A percentile compares a stretch with the other conserved stretches of the same genome.
Evolutionary conservation across 2,329 filamentous ascomycete species (phyloP).

Genomic region (Aspergillus floridensis): DNA sequence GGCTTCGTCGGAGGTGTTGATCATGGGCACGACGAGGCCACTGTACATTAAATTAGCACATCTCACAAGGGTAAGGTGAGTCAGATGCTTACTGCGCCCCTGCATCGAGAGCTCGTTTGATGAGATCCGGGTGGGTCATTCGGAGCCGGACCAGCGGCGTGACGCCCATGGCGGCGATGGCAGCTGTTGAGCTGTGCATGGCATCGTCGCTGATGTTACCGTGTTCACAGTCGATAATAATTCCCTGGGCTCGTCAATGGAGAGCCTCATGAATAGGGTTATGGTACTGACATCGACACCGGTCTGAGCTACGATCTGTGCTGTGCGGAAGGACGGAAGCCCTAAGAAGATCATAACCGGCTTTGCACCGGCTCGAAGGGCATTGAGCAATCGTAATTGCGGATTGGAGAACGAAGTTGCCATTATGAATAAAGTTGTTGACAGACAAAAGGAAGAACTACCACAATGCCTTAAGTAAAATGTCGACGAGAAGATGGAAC

Average conservation of each 20-base stretch:
- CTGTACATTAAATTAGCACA: neutral
- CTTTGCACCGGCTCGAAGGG: constrained; percentile 13
- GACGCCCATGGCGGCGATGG: constrained; percentile 25
- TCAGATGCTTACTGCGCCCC: constrained; percentile 20
- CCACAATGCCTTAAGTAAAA: too few species aligned
- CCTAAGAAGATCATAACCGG: constrained; percentile 23
- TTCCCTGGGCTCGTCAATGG: constrained; percentile 9
- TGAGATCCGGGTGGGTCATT: constrained; percentile 20
- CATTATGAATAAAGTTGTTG: neutral
- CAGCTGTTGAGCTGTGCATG: constrained; percentile 28
- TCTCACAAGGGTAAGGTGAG: neutral
- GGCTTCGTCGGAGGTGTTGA: too few species aligned
- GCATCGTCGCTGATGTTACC: constrained; percentile 29
- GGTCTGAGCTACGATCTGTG: constrained; percentile 21
- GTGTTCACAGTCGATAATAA: constrained; percentile 28
- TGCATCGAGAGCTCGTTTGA: constrained; percentile 27
- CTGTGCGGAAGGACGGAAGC: constrained; percentile 20
- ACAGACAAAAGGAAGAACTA: too few species aligned
- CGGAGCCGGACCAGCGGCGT: constrained; percentile 26
- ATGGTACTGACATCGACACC: constrained; percentile 18
- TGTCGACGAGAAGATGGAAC: too few species aligned
- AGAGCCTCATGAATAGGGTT: neutral
- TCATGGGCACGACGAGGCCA: constrained; percentile 51
- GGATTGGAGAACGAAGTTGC: constrained; percentile 14
- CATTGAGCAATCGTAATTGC: constrained; percentile 16